phyloP scores from a whole-genome alignment of 2,329 filamentous ascomycete genomes.

The Davidsoniella australis region DNA sequence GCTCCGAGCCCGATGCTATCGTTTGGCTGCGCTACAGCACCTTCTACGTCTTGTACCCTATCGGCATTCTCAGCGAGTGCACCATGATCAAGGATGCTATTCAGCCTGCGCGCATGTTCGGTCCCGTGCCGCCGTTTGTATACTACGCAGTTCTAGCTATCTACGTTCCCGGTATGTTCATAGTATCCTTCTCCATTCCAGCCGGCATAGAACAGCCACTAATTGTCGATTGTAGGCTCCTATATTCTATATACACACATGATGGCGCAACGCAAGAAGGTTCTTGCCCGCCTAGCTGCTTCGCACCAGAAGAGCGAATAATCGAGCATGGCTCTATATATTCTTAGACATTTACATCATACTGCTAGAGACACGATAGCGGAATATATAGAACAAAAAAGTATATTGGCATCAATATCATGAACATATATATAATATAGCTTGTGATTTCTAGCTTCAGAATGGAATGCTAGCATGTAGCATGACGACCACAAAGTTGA shows the following conservation, averaged over 20 bases:
- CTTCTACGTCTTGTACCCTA: slow-evolving; percentile 81
- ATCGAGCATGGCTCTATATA: not conserved
- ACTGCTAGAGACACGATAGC: not conserved
- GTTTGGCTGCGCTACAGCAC: slow-evolving; percentile 81
- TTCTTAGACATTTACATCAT: not conserved
- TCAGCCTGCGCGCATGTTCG: slow-evolving; percentile 33
- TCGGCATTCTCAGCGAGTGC: slow-evolving; percentile 81
- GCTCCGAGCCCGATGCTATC: slow-evolving; percentile 44
- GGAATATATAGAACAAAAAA: too few relatives aligned
- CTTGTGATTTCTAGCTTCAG: not conserved
- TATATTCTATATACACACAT: slow-evolving; percentile 88
- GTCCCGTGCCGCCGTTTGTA: slow-evolving; percentile 35
- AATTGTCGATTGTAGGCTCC: slow-evolving; percentile 29
- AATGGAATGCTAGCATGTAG: not conserved
- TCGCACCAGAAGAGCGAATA: slow-evolving; percentile 20
- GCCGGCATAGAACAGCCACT: not conserved
- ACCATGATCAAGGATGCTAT: slow-evolving; percentile 59
- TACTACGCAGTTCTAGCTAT: slow-evolving; percentile 50
- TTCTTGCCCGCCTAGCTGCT: slow-evolving; percentile 21
- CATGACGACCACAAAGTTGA: not conserved
- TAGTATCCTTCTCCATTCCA: not conserved
- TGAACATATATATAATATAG: too few relatives aligned
- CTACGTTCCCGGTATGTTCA: slow-evolving; percentile 59
- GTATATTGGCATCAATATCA: too few relatives aligned
- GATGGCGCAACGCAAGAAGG: slow-evolving; percentile 75